Evolutionary conservation across 768 basidiomycete species (phyloP).

Genomic region (Suillus subalutaceus): DNA sequence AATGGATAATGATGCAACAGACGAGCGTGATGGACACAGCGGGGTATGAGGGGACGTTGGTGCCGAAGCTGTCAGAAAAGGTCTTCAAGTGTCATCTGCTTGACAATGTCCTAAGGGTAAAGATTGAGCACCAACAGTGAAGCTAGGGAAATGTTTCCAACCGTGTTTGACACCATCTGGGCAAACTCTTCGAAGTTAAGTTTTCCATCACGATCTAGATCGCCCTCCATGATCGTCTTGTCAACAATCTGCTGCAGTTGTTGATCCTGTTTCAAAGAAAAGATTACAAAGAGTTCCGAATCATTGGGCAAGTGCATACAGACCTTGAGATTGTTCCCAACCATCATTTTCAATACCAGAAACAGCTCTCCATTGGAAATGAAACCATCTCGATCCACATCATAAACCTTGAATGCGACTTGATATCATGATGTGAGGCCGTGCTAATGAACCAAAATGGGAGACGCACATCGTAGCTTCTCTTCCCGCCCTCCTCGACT

Average conservation of each 20-base stretch:
- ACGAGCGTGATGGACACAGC: neutral
- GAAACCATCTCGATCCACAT: slow-evolving; percentile 95
- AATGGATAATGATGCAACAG: slow-evolving; percentile 6
- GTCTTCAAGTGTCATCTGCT: slow-evolving; percentile 98
- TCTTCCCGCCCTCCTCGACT: slow-evolving; percentile 96
- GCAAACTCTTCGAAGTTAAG: slow-evolving; percentile 97
- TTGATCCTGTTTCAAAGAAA: slow-evolving; percentile 66
- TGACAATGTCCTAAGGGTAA: slow-evolving; percentile 83
- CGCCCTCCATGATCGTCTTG: slow-evolving; percentile 99
- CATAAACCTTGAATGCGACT: slow-evolving; percentile 99
- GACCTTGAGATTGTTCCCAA: slow-evolving; percentile 97
- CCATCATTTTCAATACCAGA: slow-evolving; percentile 99
- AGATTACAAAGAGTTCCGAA: neutral
- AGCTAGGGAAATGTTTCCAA: slow-evolving; percentile 37
- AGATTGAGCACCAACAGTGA: slow-evolving; percentile 4
- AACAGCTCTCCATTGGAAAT: slow-evolving; percentile 99
- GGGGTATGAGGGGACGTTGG: slow-evolving; percentile 5
- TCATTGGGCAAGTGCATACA: neutral
- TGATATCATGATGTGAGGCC: slow-evolving; percentile 7
- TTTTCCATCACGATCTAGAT: slow-evolving; percentile 97
- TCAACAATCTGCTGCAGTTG: slow-evolving; percentile 99
- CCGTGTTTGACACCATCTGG: slow-evolving; percentile 95
- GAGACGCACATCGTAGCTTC: slow-evolving; percentile 85
- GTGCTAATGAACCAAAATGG: slow-evolving; percentile 11
- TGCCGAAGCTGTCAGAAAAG: slow-evolving; percentile 42